These are phyloP conservation scores for Hericium rajendrae DNA, from an alignment of 768 basidiomycete genomes.

Conservation along the genomic window DNA sequence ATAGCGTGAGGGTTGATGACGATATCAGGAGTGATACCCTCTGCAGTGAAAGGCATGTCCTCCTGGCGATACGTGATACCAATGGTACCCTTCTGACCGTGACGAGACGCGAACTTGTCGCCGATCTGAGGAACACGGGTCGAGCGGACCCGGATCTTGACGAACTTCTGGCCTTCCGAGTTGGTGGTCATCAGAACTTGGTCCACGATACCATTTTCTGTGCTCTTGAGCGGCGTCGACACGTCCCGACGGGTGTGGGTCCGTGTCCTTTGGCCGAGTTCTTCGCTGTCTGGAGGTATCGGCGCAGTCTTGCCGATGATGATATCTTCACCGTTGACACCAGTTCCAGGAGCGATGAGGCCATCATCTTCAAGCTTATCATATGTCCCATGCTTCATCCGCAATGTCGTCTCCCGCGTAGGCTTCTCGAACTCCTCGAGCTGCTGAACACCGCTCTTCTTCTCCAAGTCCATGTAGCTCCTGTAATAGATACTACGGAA, in stretches of 20 bases:
- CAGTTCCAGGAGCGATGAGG: slow-evolving; percentile 89
- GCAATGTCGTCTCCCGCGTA: slow-evolving; percentile 81
- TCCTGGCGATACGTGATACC: slow-evolving; percentile 99
- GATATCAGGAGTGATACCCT: slow-evolving; percentile 94
- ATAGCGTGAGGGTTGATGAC: slow-evolving; percentile 99
- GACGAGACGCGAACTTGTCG: slow-evolving; percentile 98
- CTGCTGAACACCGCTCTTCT: slow-evolving; percentile 86
- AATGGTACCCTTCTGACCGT: slow-evolving; percentile 99
- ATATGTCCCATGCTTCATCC: slow-evolving; percentile 97
- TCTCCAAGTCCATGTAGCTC: slow-evolving; percentile 97
- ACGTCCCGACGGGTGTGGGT: slow-evolving; percentile 92
- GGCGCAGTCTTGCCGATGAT: slow-evolving; percentile 99
- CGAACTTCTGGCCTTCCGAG: slow-evolving; percentile 92
- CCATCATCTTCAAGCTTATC: slow-evolving; percentile 98
- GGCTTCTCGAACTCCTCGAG: slow-evolving; percentile 98
- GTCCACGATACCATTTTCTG: slow-evolving; percentile 96
- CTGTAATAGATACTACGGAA: slow-evolving; percentile 99
- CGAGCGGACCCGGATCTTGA: slow-evolving; percentile 93
- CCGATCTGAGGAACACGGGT: slow-evolving; percentile 97
- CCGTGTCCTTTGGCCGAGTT: slow-evolving; percentile 91
- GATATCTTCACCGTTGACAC: slow-evolving; percentile 94
- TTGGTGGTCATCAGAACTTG: slow-evolving; percentile 97
- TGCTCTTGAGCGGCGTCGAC: slow-evolving; percentile 95
- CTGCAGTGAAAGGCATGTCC: slow-evolving; percentile 98
- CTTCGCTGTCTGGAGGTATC: slow-evolving; percentile 92